These are phyloP conservation scores for Trichosporon inkin DNA, from an alignment of 1,284 basidiomycete species.

Conservation along the genomic window DNA sequence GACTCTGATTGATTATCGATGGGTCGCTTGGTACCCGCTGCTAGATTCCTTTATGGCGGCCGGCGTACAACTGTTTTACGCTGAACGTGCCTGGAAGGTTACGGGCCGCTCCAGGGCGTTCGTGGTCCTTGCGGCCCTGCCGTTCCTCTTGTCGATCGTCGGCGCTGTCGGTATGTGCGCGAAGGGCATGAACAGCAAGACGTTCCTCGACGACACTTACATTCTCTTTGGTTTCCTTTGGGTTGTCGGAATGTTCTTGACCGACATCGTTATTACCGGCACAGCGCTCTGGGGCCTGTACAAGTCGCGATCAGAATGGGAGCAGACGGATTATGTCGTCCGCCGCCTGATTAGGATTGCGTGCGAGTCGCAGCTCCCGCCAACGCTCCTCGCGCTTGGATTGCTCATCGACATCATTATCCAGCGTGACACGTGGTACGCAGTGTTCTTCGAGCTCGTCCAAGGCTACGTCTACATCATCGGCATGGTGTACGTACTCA, in stretches of 20 bases:
- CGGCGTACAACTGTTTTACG: constrained; percentile 18
- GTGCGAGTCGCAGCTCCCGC: constrained; percentile 32
- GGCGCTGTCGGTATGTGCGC: constrained; percentile 14
- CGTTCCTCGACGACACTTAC: constrained; percentile 1
- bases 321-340: constrained; percentile 29
- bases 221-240: neutral
- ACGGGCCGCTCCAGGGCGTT: constrained; percentile 12
- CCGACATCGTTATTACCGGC: constrained; percentile 16
- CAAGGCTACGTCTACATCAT: constrained; percentile 31
- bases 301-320: constrained; percentile 30
- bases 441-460: constrained; percentile 31
- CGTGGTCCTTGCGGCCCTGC: constrained; percentile 1
- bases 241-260: constrained; percentile 2
- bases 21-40: constrained; percentile 19
- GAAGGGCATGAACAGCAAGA: neutral
- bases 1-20: constrained; percentile 14
- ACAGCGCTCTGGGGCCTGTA: constrained; percentile 27
- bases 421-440: constrained; percentile 21
- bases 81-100: constrained; percentile 24
- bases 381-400: constrained; percentile 24
- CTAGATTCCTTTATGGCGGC: constrained; percentile 17
- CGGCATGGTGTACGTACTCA: constrained; percentile 29
- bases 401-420: constrained; percentile 29
- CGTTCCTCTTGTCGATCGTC: constrained; percentile 12
- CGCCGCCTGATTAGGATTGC: constrained; percentile 24